A percentile compares a stretch with the other conserved stretches of the same genome.
Conservation (phyloP, 352 stramenopile species). For the Phytophthora colocasiae region DNA sequence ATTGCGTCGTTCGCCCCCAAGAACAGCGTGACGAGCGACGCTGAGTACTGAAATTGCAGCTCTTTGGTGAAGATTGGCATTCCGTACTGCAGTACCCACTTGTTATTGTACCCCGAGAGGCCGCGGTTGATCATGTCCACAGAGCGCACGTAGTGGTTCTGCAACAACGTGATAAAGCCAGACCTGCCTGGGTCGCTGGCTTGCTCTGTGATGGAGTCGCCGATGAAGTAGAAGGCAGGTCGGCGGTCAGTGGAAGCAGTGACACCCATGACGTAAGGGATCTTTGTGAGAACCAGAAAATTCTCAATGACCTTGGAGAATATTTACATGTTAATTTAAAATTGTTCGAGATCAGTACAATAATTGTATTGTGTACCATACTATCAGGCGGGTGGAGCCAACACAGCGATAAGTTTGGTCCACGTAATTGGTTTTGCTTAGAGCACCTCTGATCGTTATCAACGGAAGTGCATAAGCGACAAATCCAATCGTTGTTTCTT, state of each 20-base stretch:
- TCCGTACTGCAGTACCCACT: constrained; percentile 39
- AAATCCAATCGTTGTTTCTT: too few species aligned
- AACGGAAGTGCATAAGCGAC: too few species aligned
- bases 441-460: too few species aligned
- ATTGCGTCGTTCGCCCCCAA: constrained; percentile 67
- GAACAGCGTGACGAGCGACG: constrained; percentile 51
- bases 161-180: constrained; percentile 49
- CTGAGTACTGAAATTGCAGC: constrained; percentile 33
- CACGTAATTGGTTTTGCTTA: too few species aligned
- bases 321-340: too few species aligned
- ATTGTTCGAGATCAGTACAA: too few species aligned
- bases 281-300: constrained; percentile 3
- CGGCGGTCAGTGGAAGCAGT: constrained; percentile 23
- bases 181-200: constrained; percentile 34
- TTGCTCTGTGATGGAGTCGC: constrained; percentile 72
- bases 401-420: too few species aligned
- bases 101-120: constrained; percentile 55
- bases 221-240: constrained; percentile 50
- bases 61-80: constrained; percentile 41
- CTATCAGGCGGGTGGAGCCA: too few species aligned
- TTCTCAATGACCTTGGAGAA: too few species aligned
- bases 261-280: constrained; percentile 31
- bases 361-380: too few species aligned
- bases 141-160: constrained; percentile 53
- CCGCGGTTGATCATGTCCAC: constrained; percentile 58